Percentiles rank a stretch among this genome's conserved stretches.
Evolutionary conservation across 257 asterid genomes (phyloP).

Genomic region (Phtheirospermum japonicum): DNA sequence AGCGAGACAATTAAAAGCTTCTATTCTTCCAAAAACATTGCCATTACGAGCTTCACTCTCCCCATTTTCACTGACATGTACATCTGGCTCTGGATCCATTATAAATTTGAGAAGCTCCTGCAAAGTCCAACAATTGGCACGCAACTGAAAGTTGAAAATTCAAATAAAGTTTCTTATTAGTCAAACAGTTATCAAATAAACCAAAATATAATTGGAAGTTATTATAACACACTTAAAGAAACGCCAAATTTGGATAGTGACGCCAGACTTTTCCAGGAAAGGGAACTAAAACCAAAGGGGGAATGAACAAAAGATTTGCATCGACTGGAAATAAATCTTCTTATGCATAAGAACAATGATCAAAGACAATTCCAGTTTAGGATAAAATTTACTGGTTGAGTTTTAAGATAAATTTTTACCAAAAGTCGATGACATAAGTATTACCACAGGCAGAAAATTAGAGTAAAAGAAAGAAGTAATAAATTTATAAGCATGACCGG

Average conservation of each 20-base stretch:
- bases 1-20: constrained; percentile 44
- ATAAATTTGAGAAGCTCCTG: constrained; percentile 29
- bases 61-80: constrained; percentile 39
- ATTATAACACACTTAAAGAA: constrained; percentile 14
- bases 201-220: constrained; percentile 10
- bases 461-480: neutral
- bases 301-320: too few relatives aligned
- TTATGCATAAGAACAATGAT: too few relatives aligned
- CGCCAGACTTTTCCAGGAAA: neutral
- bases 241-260: neutral
- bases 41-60: constrained; percentile 46
- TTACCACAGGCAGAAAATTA: neutral
- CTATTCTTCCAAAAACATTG: constrained; percentile 49
- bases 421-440: too few relatives aligned
- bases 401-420: too few relatives aligned
- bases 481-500: neutral
- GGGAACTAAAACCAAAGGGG: neutral
- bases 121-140: constrained; percentile 26
- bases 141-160: constrained; percentile 30
- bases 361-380: too few relatives aligned
- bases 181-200: constrained; percentile 24
- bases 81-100: constrained; percentile 62
- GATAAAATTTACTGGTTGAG: too few relatives aligned
- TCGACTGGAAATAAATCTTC: too few relatives aligned
- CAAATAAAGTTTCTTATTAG: constrained; percentile 24